Evolutionary conservation across 2,329 filamentous ascomycete species (phyloP).

Genomic region (Graphilbum ipis-grandicollis): DNA sequence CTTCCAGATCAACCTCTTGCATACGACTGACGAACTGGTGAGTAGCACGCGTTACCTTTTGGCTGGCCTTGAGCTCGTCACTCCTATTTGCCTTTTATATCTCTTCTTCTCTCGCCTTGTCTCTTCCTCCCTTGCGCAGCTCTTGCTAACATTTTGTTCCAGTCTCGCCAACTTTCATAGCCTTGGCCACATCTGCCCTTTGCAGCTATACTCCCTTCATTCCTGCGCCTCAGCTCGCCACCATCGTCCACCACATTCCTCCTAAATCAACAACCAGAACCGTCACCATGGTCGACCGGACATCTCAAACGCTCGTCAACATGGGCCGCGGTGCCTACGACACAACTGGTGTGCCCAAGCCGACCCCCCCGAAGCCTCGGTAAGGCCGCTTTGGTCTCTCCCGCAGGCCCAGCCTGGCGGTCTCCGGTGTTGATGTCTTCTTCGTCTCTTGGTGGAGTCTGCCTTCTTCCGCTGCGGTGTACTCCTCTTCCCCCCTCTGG

Average conservation of each 20-base stretch:
- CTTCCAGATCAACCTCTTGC: too few species aligned
- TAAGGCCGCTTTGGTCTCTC: constrained; percentile 8
- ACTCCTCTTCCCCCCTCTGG: neutral
- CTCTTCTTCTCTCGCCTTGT: too few species aligned
- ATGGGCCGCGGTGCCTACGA: constrained; percentile 20
- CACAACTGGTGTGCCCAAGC: constrained; percentile 20
- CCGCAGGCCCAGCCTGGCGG: too few species aligned
- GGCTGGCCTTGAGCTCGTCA: too few species aligned
- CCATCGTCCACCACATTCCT: neutral
- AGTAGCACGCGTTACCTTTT: too few species aligned
- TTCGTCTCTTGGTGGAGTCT: neutral
- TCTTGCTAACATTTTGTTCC: neutral
- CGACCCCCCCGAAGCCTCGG: constrained; percentile 18
- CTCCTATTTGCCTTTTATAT: too few species aligned
- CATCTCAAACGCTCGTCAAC: constrained; percentile 15
- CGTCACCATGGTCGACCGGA: constrained; percentile 16
- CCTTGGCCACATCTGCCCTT: neutral
- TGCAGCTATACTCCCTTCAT: neutral
- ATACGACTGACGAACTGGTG: too few species aligned
- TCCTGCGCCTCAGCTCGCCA: neutral
- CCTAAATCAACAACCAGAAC: neutral
- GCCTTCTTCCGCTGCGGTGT: neutral
- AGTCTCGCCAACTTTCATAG: neutral
- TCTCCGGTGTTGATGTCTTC: neutral
- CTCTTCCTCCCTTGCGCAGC: neutral